Evolutionary conservation across 2,329 filamentous ascomycete genomes (phyloP).

Genomic region (Talaromyces amestolkiae): DNA sequence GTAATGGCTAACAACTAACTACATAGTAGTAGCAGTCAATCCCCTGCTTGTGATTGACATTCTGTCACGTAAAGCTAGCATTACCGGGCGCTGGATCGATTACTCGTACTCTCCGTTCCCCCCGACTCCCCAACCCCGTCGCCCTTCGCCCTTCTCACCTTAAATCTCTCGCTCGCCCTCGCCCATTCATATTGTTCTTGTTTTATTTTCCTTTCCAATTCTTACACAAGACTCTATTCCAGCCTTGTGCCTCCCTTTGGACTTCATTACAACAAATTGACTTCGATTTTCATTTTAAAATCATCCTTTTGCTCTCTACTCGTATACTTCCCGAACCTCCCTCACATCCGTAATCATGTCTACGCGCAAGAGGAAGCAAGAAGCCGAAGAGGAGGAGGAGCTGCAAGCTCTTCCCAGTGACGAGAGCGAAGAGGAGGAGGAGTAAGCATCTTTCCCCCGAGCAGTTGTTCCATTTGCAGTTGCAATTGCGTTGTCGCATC

Average conservation of each 20-base stretch:
- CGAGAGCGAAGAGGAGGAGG: slow-evolving; percentile 52
- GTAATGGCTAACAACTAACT: background rate
- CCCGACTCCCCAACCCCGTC: slow-evolving; percentile 16
- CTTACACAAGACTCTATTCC: background rate
- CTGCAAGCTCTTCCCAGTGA: slow-evolving; percentile 50
- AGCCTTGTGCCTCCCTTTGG: background rate
- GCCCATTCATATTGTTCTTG: background rate
- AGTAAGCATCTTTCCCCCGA: slow-evolving; percentile 37
- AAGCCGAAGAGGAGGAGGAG: slow-evolving; percentile 48
- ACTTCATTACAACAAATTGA: background rate
- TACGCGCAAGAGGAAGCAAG: slow-evolving; percentile 51
- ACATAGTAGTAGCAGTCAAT: too few species aligned
- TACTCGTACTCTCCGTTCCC: slow-evolving; percentile 4
- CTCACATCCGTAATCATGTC: slow-evolving; percentile 36
- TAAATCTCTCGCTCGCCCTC: background rate
- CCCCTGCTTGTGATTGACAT: slow-evolving; percentile 6
- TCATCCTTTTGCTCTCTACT: background rate
- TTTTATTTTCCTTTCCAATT: background rate
- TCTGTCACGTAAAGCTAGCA: slow-evolving; percentile 3
- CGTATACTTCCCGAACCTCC: slow-evolving; percentile 9
- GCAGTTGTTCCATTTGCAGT: background rate
- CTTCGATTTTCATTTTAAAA: background rate
- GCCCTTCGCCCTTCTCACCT: background rate
- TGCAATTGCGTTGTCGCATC: background rate
- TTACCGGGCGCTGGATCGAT: slow-evolving; percentile 1